These are phyloP conservation scores for Ophiostoma sp. DNA, from an alignment of 2,329 filamentous ascomycete species.

Conservation along the genomic window DNA sequence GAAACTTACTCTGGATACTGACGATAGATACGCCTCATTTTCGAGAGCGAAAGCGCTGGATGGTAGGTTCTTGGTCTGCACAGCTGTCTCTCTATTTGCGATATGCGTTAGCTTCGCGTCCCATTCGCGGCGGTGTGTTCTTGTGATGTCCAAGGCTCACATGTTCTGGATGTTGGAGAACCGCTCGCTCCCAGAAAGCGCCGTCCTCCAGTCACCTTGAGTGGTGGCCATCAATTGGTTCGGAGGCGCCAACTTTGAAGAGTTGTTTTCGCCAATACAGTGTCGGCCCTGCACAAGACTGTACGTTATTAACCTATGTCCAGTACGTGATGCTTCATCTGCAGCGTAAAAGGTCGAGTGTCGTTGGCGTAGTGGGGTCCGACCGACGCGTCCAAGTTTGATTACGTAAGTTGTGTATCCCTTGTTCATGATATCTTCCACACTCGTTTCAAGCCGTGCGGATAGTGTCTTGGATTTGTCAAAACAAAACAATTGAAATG, in stretches of 20 bases:
- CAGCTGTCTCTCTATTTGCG: neutral
- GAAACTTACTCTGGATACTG: slow-evolving; percentile 51
- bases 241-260: neutral
- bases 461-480: too few species aligned
- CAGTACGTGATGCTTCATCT: neutral
- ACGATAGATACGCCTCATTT: slow-evolving; percentile 55
- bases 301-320: neutral
- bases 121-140: too few species aligned
- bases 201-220: neutral
- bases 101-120: neutral
- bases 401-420: neutral
- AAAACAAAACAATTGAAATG: too few species aligned
- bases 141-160: neutral
- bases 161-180: slow-evolving; percentile 14
- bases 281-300: neutral
- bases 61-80: slow-evolving; percentile 17
- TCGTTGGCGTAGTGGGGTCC: neutral
- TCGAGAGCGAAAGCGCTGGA: slow-evolving; percentile 60
- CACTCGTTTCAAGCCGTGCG: too few species aligned
- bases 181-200: neutral
- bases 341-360: neutral
- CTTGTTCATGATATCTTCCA: neutral
- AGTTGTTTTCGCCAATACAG: neutral
- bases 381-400: too few species aligned
- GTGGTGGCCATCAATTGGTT: neutral